Evolutionary conservation across 495 filamentous ascomycete species (phyloP).

Genomic region (Pyronema omphalodes): DNA sequence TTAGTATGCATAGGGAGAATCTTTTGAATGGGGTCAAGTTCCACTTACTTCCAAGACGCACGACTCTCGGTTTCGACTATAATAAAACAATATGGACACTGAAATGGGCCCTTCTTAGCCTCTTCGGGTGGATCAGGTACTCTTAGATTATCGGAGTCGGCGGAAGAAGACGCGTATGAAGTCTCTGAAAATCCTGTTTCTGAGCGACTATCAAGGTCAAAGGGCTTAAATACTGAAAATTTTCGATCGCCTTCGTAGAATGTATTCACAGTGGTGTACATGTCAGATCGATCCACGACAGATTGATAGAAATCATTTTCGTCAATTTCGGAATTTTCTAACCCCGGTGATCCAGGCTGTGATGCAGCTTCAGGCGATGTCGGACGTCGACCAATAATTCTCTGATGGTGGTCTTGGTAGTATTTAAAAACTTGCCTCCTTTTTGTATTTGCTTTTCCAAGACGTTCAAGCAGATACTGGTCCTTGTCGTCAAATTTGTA

Average conservation of each 20-base stretch:
- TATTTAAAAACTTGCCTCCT: constrained; percentile 18
- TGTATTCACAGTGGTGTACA: too few species aligned
- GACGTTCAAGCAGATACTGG: constrained; percentile 14
- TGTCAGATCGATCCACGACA: too few species aligned
- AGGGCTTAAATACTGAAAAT: background rate
- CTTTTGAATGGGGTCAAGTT: background rate
- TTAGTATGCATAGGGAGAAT: background rate
- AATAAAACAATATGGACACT: constrained; percentile 17
- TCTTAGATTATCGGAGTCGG: too few species aligned
- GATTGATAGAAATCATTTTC: too few species aligned
- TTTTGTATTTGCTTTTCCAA: constrained; percentile 25
- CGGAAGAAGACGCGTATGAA: constrained; percentile 9
- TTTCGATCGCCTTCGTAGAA: background rate
- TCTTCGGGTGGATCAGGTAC: too few species aligned
- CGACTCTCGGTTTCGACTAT: constrained; percentile 1
- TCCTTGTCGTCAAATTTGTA: background rate
- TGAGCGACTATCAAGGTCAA: background rate
- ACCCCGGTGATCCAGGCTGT: too few species aligned
- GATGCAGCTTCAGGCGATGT: too few species aligned
- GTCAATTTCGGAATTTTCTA: too few species aligned
- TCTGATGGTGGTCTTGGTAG: constrained; percentile 11
- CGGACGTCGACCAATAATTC: constrained; percentile 8
- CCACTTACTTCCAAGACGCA: constrained; percentile 14
- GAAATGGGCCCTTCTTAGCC: constrained; percentile 7
- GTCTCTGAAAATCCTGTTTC: constrained; percentile 9